These are phyloP conservation scores for Puccinellia tenuiflora DNA, from an alignment of 176 grass and related monocot species.

Conservation along the genomic window DNA sequence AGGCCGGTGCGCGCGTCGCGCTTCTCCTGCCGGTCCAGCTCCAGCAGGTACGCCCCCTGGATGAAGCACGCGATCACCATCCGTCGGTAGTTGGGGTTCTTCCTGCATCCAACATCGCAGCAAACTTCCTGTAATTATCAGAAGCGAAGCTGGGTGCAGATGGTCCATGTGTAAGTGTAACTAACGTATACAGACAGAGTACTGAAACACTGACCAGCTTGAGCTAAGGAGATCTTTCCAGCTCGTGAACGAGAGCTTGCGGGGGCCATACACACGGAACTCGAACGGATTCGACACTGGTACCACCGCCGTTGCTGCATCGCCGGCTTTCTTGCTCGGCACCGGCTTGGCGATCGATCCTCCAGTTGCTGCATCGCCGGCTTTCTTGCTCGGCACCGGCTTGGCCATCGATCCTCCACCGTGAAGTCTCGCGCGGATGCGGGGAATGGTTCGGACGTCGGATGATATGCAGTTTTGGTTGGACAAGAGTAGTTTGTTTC, in stretches of 20 bases:
- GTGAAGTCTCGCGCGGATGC: background rate
- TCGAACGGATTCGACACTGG: constrained; percentile 32
- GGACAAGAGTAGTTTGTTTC: background rate
- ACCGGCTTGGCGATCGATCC: too few species aligned
- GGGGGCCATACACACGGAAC: constrained; percentile 62
- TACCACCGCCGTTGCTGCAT: background rate
- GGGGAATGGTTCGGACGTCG: background rate
- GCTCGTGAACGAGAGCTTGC: constrained; percentile 51
- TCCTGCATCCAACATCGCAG: constrained; percentile 38
- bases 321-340: constrained; percentile 5
- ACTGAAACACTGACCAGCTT: constrained; percentile 46
- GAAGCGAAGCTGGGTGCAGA: background rate
- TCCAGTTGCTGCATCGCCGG: background rate
- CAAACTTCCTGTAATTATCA: background rate
- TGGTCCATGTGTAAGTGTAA: background rate
- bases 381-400: background rate
- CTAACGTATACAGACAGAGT: background rate
- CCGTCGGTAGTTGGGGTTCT: constrained; percentile 58
- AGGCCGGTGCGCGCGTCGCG: constrained; percentile 40
- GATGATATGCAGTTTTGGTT: background rate
- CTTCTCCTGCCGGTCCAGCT: constrained; percentile 85
- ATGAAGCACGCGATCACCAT: constrained; percentile 89
- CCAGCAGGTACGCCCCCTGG: constrained; percentile 72
- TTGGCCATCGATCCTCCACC: constrained; percentile 21
- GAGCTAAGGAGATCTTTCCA: constrained; percentile 76